phyloP scores from a whole-genome alignment of 805 yeast genomes.

The Myxozyma neglecta region DNA sequence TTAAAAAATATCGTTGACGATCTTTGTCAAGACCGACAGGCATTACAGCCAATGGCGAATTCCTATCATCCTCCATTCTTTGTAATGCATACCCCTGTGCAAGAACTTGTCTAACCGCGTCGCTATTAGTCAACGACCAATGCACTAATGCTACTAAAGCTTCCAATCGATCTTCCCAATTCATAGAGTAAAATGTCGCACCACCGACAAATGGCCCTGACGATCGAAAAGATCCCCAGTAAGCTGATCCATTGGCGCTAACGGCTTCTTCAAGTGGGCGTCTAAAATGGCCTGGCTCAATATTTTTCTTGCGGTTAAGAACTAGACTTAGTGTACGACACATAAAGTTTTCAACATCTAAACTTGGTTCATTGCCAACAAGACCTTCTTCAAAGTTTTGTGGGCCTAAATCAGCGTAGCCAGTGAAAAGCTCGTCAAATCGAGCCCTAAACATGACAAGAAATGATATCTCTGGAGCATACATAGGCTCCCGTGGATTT shows the following conservation, averaged over 20 bases:
- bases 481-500: constrained; percentile 18
- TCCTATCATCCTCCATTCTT: constrained; percentile 20
- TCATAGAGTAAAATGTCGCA: constrained; percentile 37
- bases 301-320: constrained; percentile 44
- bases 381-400: constrained; percentile 46
- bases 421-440: constrained; percentile 38
- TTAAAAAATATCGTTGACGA: constrained; percentile 33
- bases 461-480: constrained; percentile 24
- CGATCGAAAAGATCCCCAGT: constrained; percentile 31
- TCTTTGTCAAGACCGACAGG: constrained; percentile 35
- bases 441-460: constrained; percentile 36
- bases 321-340: constrained; percentile 41
- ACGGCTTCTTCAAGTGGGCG: constrained; percentile 45
- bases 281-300: constrained; percentile 41
- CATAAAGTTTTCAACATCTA: constrained; percentile 39
- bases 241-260: constrained; percentile 32
- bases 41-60: constrained; percentile 15
- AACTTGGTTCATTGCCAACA: constrained; percentile 29
- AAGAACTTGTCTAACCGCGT: constrained; percentile 33
- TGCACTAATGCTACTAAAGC: constrained; percentile 38
- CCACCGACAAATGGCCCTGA: constrained; percentile 30
- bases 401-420: constrained; percentile 42
- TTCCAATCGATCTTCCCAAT: constrained; percentile 40
- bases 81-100: constrained; percentile 10
- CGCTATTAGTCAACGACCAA: constrained; percentile 40